phyloP scores from a whole-genome alignment of 169 alveolate species.

The Prorocentrum cordatum region DNA sequence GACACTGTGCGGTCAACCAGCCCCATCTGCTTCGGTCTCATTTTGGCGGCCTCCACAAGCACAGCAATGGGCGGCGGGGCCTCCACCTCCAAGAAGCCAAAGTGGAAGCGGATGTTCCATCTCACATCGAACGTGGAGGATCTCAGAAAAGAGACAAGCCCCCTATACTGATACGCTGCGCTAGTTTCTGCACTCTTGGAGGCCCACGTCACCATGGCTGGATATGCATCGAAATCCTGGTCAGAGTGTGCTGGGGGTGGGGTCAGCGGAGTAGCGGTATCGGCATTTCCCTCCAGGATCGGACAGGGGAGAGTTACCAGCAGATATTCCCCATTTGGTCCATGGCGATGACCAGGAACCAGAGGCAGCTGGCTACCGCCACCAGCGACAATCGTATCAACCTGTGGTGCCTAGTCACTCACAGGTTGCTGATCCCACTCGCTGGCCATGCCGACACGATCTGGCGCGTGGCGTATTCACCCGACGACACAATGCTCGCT shows the following conservation, averaged over 20 bases:
- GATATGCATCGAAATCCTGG: background rate
- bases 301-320: background rate
- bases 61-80: no score
- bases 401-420: constrained; percentile 47
- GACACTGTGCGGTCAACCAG: no score
- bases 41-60: no score
- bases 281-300: background rate
- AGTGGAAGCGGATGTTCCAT: no score
- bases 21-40: no score
- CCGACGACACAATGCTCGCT: constrained; percentile 46
- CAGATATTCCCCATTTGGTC: constrained; percentile 59
- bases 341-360: constrained; percentile 50
- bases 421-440: constrained; percentile 12
- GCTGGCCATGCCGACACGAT: constrained; percentile 52
- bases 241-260: background rate
- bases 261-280: background rate
- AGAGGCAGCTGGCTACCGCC: constrained; percentile 61
- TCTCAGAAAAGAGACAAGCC: constrained; percentile 49
- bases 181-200: no score
- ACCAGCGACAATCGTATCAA: constrained; percentile 61
- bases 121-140: constrained; percentile 58
- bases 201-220: background rate
- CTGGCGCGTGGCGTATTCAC: constrained; percentile 61
- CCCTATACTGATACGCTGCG: no score
- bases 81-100: no score